Base-by-base conservation (phyloP, 106 monocot genomes). In the Phalaenopsis aphrodite region DNA sequence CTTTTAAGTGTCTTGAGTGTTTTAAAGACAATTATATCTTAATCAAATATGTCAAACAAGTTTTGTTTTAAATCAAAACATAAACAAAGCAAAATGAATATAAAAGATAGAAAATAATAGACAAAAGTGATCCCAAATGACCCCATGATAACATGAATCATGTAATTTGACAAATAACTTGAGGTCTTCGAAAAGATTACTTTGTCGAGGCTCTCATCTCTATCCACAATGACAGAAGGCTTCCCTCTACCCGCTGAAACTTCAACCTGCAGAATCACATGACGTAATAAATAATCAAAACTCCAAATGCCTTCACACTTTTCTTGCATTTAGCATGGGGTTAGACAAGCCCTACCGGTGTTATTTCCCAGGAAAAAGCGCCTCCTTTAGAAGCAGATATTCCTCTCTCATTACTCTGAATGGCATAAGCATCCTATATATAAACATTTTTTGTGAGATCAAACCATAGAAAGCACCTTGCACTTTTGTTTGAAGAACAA, bases 341-440 rank as follows among this genome's bases (percentile, higher is more conserved):
- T 5, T 30, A 12, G 15, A 77, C 24, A 79, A 79, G 58, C 78
- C 81, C 78, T 23, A 96, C 96, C 58, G 96, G 96, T 83, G 81
- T 84, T 76, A 96, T 93, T 87, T 96, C 93, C 96, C 96, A 96
- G 49, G 93, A 65, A 85, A 96, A 96, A 56, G 85, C 89, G 83
- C 91, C 90, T 75, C 85, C 81, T 73, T 93, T 82, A 56, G 83
- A 79, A 82, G 96, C 91, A 88, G 90, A 83, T 78, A 96, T 93
- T 75, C 96, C 96, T 73, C 96, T 87, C 81, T 93, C 93, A 75
- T 96, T 96, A 81, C 96, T 96, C 84, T 91, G 89, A 82, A 93
- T 87, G 41, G 96, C 96, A 87, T 83, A 93, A 77, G 86, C 64
- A 85, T 96, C 96, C 95, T 96, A 66, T 19, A 69, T 69, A 69